A percentile compares a stretch with the other conserved stretches of the same genome.
Conservation (phyloP, 1,284 basidiomycete genomes). For the Rhodotorula sp. region DNA sequence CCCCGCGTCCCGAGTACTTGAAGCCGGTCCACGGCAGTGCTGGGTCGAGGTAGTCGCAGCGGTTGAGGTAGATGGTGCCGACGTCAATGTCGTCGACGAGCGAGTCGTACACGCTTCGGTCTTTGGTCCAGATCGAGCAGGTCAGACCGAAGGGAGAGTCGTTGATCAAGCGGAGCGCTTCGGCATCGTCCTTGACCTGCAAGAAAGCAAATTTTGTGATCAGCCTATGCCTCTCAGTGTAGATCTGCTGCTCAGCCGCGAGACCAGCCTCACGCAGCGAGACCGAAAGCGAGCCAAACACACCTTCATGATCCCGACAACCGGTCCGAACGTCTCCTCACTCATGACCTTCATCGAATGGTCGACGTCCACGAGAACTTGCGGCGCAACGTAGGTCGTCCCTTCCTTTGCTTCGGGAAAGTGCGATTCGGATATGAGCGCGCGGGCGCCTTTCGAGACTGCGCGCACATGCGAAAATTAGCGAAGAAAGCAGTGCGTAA, state of each 20-base stretch:
- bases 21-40: constrained; percentile 90
- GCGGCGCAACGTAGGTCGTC: constrained; percentile 81
- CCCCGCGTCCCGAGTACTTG: constrained; percentile 85
- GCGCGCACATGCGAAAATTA: background rate
- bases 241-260: background rate
- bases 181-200: constrained; percentile 73
- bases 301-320: constrained; percentile 86
- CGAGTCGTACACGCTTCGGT: constrained; percentile 64
- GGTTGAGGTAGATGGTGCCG: constrained; percentile 89
- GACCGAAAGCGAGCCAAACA: background rate
- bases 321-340: constrained; percentile 68
- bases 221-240: background rate
- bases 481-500: background rate
- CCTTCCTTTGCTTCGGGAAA: constrained; percentile 70
- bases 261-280: background rate
- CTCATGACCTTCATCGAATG: constrained; percentile 93
- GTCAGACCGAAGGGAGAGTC: constrained; percentile 94
- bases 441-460: constrained; percentile 75
- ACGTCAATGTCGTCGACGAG: constrained; percentile 74
- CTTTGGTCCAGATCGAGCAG: constrained; percentile 86
- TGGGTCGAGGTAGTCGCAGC: constrained; percentile 85
- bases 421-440: constrained; percentile 67
- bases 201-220: too few species aligned
- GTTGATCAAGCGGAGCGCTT: constrained; percentile 87
- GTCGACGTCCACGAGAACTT: constrained; percentile 81